Evolutionary conservation across 805 yeast genomes (phyloP).

Genomic region (Barnettozyma pratensis): DNA sequence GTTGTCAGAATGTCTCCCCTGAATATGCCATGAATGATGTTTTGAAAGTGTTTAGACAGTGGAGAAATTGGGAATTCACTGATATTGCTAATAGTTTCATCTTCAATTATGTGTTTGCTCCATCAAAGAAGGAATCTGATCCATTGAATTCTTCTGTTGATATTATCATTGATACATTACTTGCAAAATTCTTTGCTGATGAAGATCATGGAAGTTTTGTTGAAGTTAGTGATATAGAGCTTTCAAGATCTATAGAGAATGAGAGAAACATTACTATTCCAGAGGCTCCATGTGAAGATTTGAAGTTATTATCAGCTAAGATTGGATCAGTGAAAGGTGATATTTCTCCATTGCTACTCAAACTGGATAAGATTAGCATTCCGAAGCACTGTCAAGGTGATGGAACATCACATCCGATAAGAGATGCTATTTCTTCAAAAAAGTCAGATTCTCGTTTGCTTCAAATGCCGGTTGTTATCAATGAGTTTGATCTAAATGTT

Average conservation of each 20-base stretch:
- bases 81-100: constrained; percentile 53
- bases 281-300: not conserved
- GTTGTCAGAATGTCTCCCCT: constrained; percentile 35
- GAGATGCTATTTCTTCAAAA: no score
- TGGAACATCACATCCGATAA: no score
- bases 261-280: no score
- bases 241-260: not conserved
- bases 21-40: constrained; percentile 50
- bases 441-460: not conserved
- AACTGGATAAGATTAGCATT: not conserved
- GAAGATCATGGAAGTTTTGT: not conserved
- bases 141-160: not conserved
- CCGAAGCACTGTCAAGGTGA: not conserved
- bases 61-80: constrained; percentile 92
- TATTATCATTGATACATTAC: not conserved
- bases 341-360: not conserved
- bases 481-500: not conserved
- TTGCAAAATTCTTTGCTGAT: not conserved
- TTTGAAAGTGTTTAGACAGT: constrained; percentile 53
- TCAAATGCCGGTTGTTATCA: not conserved
- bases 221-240: not conserved
- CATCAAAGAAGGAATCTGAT: not conserved
- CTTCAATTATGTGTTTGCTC: constrained; percentile 43
- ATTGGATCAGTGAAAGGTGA: constrained; percentile 8
- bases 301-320: constrained; percentile 16